Conservation (phyloP, 1,284 basidiomycete species). For the Austropuccinia psidii region DNA sequence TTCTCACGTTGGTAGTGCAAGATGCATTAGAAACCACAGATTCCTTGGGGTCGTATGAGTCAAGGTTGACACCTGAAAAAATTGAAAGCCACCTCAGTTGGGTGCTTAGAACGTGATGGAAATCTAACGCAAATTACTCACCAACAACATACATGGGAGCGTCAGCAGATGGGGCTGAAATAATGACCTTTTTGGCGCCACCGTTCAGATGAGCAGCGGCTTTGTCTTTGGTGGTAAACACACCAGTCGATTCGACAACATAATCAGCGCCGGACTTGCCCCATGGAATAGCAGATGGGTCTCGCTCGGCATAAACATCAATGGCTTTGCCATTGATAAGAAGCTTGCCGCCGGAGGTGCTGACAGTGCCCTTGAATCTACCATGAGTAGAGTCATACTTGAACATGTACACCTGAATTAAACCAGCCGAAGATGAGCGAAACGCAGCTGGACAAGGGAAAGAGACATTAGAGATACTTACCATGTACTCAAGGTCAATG, state of each 20-base stretch:
- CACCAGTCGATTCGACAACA: constrained; percentile 97
- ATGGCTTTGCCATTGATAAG: constrained; percentile 73
- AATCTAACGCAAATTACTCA: constrained; percentile 31
- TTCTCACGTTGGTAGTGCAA: constrained; percentile 81
- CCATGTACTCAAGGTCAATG: constrained; percentile 94
- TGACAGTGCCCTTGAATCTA: constrained; percentile 79
- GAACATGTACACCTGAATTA: constrained; percentile 88
- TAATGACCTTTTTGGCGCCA: constrained; percentile 99
- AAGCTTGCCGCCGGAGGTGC: constrained; percentile 82
- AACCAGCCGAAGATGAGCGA: background rate
- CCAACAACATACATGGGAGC: constrained; percentile 71
- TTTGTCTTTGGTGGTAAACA: constrained; percentile 89
- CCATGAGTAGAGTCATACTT: constrained; percentile 99
- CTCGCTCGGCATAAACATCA: constrained; percentile 73
- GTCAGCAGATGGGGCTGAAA: constrained; percentile 96
- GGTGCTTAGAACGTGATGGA: constrained; percentile 56
- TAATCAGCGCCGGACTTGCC: constrained; percentile 73
- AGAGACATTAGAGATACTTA: constrained; percentile 42
- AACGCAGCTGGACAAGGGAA: constrained; percentile 37
- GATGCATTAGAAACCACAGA: constrained; percentile 92
- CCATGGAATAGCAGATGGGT: constrained; percentile 84
- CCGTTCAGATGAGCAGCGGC: constrained; percentile 92
- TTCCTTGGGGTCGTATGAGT: constrained; percentile 83
- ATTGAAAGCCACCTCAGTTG: background rate
- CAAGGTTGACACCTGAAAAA: constrained; percentile 82